Conservation (phyloP, 2,329 filamentous ascomycete genomes). For the Neoarthrinium moseri region DNA sequence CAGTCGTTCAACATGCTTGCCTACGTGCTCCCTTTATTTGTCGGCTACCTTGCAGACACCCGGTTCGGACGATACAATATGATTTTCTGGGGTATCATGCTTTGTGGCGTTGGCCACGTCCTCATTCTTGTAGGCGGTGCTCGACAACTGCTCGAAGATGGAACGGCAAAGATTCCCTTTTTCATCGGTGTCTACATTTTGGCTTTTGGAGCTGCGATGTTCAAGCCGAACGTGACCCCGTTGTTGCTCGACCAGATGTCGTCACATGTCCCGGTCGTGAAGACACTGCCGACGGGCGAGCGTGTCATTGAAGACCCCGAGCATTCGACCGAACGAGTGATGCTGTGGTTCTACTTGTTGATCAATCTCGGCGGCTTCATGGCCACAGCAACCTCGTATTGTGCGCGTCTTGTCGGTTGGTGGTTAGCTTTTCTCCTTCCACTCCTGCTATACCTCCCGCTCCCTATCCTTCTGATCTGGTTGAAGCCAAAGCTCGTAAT, state of each 20-base stretch:
- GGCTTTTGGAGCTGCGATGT: slow-evolving; percentile 59
- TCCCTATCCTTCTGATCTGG: slow-evolving; percentile 39
- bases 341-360: slow-evolving; percentile 60
- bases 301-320: slow-evolving; percentile 69
- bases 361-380: slow-evolving; percentile 55
- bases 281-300: slow-evolving; percentile 53
- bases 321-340: slow-evolving; percentile 63
- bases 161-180: slow-evolving; percentile 43
- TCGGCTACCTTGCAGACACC: slow-evolving; percentile 64
- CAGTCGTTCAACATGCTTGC: slow-evolving; percentile 57
- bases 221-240: slow-evolving; percentile 73
- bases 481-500: slow-evolving; percentile 40
- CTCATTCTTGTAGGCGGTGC: slow-evolving; percentile 63
- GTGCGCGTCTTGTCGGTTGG: slow-evolving; percentile 50
- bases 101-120: slow-evolving; percentile 66
- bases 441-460: slow-evolving; percentile 41
- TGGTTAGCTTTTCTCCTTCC: slow-evolving; percentile 45
- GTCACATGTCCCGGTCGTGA: slow-evolving; percentile 52
- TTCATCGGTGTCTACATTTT: slow-evolving; percentile 49
- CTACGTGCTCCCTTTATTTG: slow-evolving; percentile 55
- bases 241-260: slow-evolving; percentile 67
- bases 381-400: slow-evolving; percentile 50
- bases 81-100: slow-evolving; percentile 66
- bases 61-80: slow-evolving; percentile 69
- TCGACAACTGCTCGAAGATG: slow-evolving; percentile 40